Evolutionary conservation across 2,329 filamentous ascomycete genomes (phyloP), one percentile per base, ranked within the genome.

Genomic region (Arthrobotrys musiformis): DNA sequence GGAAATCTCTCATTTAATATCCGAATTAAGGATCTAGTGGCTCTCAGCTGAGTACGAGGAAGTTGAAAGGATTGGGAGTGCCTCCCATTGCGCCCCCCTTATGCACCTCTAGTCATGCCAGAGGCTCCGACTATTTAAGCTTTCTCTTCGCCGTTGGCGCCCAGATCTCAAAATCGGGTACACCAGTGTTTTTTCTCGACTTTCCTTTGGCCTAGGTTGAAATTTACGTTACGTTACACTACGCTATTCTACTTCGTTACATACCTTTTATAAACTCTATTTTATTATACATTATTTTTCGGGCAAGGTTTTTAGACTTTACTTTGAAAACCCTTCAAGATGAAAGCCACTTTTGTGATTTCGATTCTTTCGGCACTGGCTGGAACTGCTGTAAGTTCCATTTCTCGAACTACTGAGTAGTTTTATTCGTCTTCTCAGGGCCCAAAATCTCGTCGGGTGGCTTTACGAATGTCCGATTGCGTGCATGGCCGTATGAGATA

Each of bases 111-210:
- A 61, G 52, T 61, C 64, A 69, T 48, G 37, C 11, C 40, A 26
- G 56, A 50, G 46, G 48, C 17, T 52, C 50, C 17, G 26, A 24
- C 24, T 70, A 70, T 70, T 70, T 70, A 70, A 70, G 56, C 67
- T 63, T 62, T 63, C 52, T 62, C 19, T 56, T 62, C 22, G 44
- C 56, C 46, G 35, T 70, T 70, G 67, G 56, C 67, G 56, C 44
- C 44, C 44, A 58, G 50, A 35, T 70, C 67, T 54, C 44, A 54
- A 30, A 30, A 22, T 54, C 22, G 44, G 56, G 54, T 44, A n/a
- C n/a, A 46, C 42, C 9, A 48, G 30, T 24, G 30, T 35, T 35
- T 48, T 48, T 60, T 50, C 42, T 69, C 24, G 52, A 48, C 48
- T 28, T 37, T 61, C 37, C 48, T 37, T 62, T 24, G 13, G 22